Percentiles rank a stretch among this genome's conserved stretches.
These are phyloP conservation scores for Plectosphaerella plurivora DNA, from an alignment of 2,329 filamentous ascomycete species.

Conservation along the genomic window DNA sequence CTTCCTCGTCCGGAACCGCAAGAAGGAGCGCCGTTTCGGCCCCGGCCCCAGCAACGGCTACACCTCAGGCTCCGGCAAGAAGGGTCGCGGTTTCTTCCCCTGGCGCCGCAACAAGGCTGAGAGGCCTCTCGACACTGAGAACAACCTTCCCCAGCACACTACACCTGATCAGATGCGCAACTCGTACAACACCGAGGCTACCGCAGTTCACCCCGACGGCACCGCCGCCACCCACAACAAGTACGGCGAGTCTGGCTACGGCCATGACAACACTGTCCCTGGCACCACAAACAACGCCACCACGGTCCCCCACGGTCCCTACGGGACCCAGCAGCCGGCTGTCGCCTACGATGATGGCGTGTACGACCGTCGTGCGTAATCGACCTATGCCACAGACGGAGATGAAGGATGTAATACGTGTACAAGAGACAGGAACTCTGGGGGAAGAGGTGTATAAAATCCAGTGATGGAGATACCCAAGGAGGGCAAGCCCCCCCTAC, in stretches of 20 bases:
- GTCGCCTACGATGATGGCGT: conserved; percentile 24
- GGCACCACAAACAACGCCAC: background rate
- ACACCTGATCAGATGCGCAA: conserved; percentile 36
- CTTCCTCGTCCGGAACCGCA: conserved; percentile 64
- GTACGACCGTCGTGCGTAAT: conserved; percentile 21
- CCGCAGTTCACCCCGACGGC: conserved; percentile 19
- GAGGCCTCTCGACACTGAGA: conserved; percentile 17
- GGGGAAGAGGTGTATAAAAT: background rate
- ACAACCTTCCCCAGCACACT: conserved; percentile 33
- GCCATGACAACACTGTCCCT: background rate
- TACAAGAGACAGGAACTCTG: conserved; percentile 8
- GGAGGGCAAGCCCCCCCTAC: background rate
- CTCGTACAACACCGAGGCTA: conserved; percentile 36
- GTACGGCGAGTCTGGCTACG: conserved; percentile 8
- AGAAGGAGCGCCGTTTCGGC: conserved; percentile 69
- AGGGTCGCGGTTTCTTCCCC: conserved; percentile 23
- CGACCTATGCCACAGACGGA: conserved; percentile 1
- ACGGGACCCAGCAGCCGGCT: background rate
- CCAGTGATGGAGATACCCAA: conserved; percentile 7
- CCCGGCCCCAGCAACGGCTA: conserved; percentile 48
- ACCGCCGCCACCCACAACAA: conserved; percentile 16
- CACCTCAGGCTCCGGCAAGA: conserved; percentile 46
- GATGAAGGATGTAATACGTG: conserved; percentile 2
- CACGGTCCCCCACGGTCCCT: background rate
- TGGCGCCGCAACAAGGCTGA: conserved; percentile 22